Evolutionary conservation across 1,139 yeast species (phyloP).

Genomic region (Suhomyces bokatorum): DNA sequence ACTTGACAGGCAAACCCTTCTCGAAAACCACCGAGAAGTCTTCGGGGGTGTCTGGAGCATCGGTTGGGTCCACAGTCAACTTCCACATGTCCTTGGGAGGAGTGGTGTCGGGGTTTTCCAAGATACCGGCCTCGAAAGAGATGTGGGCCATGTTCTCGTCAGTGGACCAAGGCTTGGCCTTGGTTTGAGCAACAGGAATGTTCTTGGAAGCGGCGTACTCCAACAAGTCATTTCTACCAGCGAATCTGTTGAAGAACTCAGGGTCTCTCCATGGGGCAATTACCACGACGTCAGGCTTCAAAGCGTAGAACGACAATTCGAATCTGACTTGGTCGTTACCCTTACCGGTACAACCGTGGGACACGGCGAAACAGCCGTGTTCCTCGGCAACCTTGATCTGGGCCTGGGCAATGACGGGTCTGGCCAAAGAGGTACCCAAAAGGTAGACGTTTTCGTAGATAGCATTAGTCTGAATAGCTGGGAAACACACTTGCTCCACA

Average conservation of each 20-base stretch:
- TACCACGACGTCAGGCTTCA: conserved; percentile 94
- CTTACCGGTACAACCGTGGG: conserved; percentile 99
- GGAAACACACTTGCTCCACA: conserved; percentile 89
- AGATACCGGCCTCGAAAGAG: conserved; percentile 97
- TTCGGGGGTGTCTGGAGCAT: conserved; percentile 94
- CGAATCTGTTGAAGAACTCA: conserved; percentile 88
- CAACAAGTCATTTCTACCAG: conserved; percentile 93
- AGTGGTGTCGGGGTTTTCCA: conserved; percentile 96
- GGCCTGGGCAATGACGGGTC: conserved; percentile 98
- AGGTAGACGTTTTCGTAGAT: conserved; percentile 95
- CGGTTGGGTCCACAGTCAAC: conserved; percentile 90
- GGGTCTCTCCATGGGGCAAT: conserved; percentile 99
- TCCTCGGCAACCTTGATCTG: conserved; percentile 95
- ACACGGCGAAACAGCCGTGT: conserved; percentile 97
- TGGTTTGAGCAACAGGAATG: conserved; percentile 94
- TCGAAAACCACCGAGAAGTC: conserved; percentile 78
- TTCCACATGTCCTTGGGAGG: conserved; percentile 99
- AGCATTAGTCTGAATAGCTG: conserved; percentile 96
- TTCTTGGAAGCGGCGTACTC: conserved; percentile 90
- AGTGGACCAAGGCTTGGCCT: conserved; percentile 99
- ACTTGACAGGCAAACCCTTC: conserved; percentile 85
- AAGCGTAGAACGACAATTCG: conserved; percentile 93
- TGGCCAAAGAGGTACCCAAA: conserved; percentile 94
- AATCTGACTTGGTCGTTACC: conserved; percentile 99
- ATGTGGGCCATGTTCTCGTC: conserved; percentile 99